Percentiles rank a stretch among this genome's conserved stretches.
phyloP scores from a whole-genome alignment of 2,329 filamentous ascomycete genomes.

The Parascedosporium putredinis region DNA sequence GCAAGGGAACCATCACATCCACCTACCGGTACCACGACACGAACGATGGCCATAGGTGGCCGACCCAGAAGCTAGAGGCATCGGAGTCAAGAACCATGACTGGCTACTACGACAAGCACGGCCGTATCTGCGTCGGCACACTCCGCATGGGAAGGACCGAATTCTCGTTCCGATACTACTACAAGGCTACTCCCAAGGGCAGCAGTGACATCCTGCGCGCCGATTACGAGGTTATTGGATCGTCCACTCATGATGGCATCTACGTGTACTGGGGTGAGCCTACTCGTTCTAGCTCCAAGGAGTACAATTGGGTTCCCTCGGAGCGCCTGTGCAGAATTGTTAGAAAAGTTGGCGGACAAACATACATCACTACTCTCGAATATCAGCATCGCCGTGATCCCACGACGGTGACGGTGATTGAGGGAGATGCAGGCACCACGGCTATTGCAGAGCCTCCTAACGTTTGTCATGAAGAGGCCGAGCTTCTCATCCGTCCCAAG shows the following conservation, averaged over 20 bases:
- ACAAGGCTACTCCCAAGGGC: constrained; percentile 22
- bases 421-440: constrained; percentile 15
- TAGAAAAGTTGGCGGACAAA: constrained; percentile 16
- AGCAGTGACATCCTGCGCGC: constrained; percentile 23
- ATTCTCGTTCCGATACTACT: constrained; percentile 25
- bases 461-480: constrained; percentile 19
- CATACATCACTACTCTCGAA: constrained; percentile 20
- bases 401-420: constrained; percentile 20
- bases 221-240: constrained; percentile 16
- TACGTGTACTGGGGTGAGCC: constrained; percentile 25
- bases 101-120: constrained; percentile 24
- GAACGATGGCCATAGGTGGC: constrained; percentile 14
- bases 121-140: constrained; percentile 21
- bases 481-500: constrained; percentile 18
- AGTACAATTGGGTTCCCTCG: constrained; percentile 24
- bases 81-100: constrained; percentile 14
- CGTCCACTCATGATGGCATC: constrained; percentile 17
- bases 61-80: constrained; percentile 17
- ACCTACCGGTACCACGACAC: constrained; percentile 18
- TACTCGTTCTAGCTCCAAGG: constrained; percentile 7
- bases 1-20: constrained; percentile 10
- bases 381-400: constrained; percentile 28
- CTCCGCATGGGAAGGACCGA: constrained; percentile 17
- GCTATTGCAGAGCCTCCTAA: constrained; percentile 16
- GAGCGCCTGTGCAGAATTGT: constrained; percentile 24